Evolutionary conservation across 2,329 filamentous ascomycete genomes (phyloP).

Genomic region (Fusarium sp.): DNA sequence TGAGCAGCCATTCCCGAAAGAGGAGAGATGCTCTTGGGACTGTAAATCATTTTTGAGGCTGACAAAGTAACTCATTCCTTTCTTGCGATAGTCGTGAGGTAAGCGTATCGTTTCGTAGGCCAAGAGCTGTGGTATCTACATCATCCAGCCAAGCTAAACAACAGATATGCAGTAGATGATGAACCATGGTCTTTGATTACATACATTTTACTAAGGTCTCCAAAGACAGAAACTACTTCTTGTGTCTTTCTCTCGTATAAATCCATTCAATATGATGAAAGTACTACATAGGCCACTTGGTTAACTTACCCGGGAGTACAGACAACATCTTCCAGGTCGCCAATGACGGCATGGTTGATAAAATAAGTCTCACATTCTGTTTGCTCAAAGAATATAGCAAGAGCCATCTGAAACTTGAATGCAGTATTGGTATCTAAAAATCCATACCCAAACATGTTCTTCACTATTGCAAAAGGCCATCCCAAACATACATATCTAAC

Average conservation of each 20-base stretch:
- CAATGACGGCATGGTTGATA: background rate
- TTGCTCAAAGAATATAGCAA: background rate
- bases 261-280: background rate
- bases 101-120: background rate
- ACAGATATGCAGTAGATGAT: background rate
- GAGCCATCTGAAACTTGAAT: background rate
- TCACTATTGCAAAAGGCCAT: background rate
- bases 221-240: background rate
- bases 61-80: background rate
- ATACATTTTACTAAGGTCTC: background rate
- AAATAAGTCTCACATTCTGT: background rate
- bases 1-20: constrained; percentile 20
- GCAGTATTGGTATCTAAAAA: background rate
- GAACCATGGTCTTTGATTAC: background rate
- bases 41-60: background rate
- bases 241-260: background rate
- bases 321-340: background rate
- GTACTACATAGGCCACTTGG: background rate
- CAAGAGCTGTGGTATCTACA: background rate
- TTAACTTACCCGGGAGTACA: background rate
- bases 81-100: background rate
- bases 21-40: background rate
- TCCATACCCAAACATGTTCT: background rate
- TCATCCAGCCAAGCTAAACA: background rate
- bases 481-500: background rate